Evolutionary conservation across 2,329 filamentous ascomycete genomes (phyloP).

Genomic region (Aschersonia sp.): DNA sequence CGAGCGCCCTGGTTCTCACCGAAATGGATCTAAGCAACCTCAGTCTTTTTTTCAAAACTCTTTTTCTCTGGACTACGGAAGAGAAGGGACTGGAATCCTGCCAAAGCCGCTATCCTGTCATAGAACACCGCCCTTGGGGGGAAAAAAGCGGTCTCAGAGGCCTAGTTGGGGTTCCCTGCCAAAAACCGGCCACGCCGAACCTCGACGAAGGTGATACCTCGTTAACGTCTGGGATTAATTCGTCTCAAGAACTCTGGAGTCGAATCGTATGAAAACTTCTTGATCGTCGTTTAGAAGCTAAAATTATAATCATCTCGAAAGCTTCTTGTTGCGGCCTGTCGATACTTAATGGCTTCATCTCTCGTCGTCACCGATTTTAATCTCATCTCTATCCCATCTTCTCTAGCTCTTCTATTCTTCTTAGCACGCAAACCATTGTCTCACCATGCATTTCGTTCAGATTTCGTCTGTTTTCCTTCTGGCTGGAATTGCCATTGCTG

Average conservation of each 20-base stretch:
- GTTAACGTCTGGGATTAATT: background rate
- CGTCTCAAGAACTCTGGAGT: background rate
- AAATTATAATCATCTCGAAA: background rate
- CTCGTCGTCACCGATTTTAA: background rate
- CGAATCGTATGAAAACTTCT: background rate
- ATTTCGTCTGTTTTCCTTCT: slow-evolving; percentile 3
- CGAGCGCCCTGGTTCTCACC: too few species aligned
- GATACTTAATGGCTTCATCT: background rate
- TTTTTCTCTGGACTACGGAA: too few species aligned
- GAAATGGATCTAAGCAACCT: too few species aligned
- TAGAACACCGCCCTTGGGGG: too few species aligned
- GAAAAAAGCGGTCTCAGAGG: too few species aligned
- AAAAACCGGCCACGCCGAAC: background rate
- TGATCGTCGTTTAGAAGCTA: background rate
- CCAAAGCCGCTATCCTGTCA: too few species aligned
- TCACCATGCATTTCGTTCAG: background rate
- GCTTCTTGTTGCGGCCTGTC: background rate
- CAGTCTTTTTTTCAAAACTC: too few species aligned
- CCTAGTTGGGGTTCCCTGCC: too few species aligned
- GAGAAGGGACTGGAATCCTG: too few species aligned
- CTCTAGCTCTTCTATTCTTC: background rate
- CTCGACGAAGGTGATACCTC: background rate
- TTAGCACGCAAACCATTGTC: background rate
- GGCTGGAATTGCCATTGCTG: background rate
- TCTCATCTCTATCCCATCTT: background rate